Conservation (phyloP, 768 basidiomycete genomes). For the Auricularia sp. region DNA sequence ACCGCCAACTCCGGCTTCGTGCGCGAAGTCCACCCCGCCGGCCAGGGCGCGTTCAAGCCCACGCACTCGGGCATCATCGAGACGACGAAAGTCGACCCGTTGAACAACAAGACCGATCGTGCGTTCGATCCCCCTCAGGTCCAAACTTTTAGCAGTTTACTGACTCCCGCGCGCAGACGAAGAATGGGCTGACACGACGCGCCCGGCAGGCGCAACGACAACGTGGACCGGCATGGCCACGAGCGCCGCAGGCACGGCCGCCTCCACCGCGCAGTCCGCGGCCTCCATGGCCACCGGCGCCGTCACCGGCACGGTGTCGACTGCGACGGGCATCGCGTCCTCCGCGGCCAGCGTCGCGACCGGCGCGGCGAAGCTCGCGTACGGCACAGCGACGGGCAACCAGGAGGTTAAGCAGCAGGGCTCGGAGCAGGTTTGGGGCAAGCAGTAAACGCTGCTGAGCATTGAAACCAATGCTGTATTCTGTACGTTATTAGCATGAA, state of each 20-base stretch:
- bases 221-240: not conserved
- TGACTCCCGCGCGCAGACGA: slow-evolving; percentile 22
- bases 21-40: not conserved
- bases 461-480: not conserved
- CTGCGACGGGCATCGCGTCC: slow-evolving; percentile 11
- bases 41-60: not conserved
- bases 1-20: not conserved
- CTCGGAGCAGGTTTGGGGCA: slow-evolving; percentile 23
- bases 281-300: slow-evolving; percentile 4
- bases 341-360: slow-evolving; percentile 22
- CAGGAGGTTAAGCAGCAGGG: slow-evolving; percentile 25
- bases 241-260: not conserved
- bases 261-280: not conserved
- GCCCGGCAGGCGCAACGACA: slow-evolving; percentile 7
- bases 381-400: slow-evolving; percentile 28
- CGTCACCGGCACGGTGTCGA: slow-evolving; percentile 6
- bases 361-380: slow-evolving; percentile 29
- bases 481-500: no score
- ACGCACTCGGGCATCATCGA: slow-evolving; percentile 42
- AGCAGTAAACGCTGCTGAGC: not conserved
- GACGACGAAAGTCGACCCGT: slow-evolving; percentile 41
- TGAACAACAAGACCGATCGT: slow-evolving; percentile 38
- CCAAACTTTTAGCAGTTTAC: no score
- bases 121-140: slow-evolving; percentile 1
- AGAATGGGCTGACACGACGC: slow-evolving; percentile 30